Percentiles rank a stretch among this genome's conserved stretches.
phyloP scores from a whole-genome alignment of 1,284 basidiomycete genomes.

The Apiotrichum sp. region DNA sequence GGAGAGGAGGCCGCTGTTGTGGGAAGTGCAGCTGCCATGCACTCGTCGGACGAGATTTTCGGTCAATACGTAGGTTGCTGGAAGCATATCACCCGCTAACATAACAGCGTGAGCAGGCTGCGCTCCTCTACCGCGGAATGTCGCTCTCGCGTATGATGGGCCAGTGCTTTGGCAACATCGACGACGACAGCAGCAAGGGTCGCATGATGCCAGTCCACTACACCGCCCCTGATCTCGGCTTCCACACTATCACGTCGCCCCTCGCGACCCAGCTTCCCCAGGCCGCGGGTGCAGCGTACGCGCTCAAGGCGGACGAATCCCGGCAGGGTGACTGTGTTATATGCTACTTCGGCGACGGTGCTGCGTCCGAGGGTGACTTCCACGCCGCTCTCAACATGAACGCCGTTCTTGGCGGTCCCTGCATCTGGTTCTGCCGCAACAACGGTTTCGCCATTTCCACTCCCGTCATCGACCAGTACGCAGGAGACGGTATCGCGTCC shows the following conservation, averaged over 20 bases:
- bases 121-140: constrained; percentile 81
- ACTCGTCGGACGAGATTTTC: constrained; percentile 67
- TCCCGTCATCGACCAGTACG: constrained; percentile 79
- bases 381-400: constrained; percentile 54
- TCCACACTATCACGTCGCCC: constrained; percentile 89
- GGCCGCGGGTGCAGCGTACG: constrained; percentile 87
- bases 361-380: constrained; percentile 54
- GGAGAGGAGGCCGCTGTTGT: constrained; percentile 90
- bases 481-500: constrained; percentile 87
- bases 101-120: constrained; percentile 75
- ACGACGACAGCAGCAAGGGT: constrained; percentile 77
- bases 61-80: constrained; percentile 50
- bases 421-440: constrained; percentile 45
- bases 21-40: constrained; percentile 79
- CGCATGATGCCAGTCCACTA: constrained; percentile 89
- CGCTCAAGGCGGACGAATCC: constrained; percentile 69
- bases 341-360: constrained; percentile 79
- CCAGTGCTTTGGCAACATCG: constrained; percentile 79
- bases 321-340: constrained; percentile 73
- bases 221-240: constrained; percentile 74
- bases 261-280: constrained; percentile 95
- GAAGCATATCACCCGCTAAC: too few relatives aligned
- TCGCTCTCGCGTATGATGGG: constrained; percentile 67
- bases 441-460: constrained; percentile 84
- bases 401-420: constrained; percentile 48